A percentile compares a stretch with the other conserved stretches of the same genome.
Conservation (phyloP, 495 filamentous ascomycete genomes). For the Diplogelasinospora grovesii region DNA sequence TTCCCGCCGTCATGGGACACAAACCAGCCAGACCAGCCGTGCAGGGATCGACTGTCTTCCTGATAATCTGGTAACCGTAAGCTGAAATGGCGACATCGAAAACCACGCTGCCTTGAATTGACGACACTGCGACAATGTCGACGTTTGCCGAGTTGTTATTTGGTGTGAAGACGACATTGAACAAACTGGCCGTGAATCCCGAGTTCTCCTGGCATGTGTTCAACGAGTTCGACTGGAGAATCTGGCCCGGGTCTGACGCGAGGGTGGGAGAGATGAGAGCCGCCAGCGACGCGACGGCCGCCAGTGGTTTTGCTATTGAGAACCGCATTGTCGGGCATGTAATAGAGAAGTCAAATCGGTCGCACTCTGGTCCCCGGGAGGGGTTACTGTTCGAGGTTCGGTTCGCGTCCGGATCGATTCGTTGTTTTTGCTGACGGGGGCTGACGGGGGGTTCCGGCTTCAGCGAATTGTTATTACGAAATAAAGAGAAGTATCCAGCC, state of each 20-base stretch:
- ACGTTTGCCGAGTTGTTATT: conserved; percentile 65
- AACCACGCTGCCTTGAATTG: conserved; percentile 74
- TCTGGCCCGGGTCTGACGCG: conserved; percentile 25
- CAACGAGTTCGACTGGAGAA: conserved; percentile 59
- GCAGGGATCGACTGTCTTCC: conserved; percentile 69
- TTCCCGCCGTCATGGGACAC: conserved; percentile 89
- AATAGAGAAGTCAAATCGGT: background rate
- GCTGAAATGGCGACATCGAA: conserved; percentile 71
- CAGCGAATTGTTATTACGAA: too few species aligned
- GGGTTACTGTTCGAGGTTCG: background rate
- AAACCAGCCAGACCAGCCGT: conserved; percentile 61
- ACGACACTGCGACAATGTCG: conserved; percentile 75
- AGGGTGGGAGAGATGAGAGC: conserved; percentile 18
- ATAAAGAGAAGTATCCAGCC: background rate
- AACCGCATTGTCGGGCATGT: conserved; percentile 27
- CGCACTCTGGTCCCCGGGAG: conserved; percentile 1
- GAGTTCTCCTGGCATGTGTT: conserved; percentile 66
- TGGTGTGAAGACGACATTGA: conserved; percentile 75
- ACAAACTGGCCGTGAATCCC: conserved; percentile 73
- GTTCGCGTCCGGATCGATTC: conserved; percentile 4
- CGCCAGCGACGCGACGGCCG: conserved; percentile 31
- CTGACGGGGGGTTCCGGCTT: too few species aligned
- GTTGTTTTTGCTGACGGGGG: background rate
- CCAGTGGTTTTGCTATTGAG: conserved; percentile 26
- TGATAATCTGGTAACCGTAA: conserved; percentile 71